Percentiles rank a stretch among this genome's conserved stretches.
Evolutionary conservation across 176 grass and related monocot species (phyloP).

Genomic region (Puya raimondii): DNA sequence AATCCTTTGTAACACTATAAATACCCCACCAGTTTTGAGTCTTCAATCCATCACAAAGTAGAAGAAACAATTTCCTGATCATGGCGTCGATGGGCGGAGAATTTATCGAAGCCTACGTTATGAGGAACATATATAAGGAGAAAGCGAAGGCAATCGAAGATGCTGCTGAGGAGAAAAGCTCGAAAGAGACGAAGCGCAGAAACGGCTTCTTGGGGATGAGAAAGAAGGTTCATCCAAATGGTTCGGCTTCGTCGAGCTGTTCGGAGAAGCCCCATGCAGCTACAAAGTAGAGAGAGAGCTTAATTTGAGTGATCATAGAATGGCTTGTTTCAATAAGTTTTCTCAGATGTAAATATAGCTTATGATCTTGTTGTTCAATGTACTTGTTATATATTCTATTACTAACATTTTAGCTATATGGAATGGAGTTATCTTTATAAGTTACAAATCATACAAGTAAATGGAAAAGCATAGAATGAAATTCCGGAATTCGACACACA

Average conservation of each 20-base stretch:
- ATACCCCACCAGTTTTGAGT: too few relatives aligned
- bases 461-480: too few relatives aligned
- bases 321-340: too few relatives aligned
- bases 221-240: constrained; percentile 47
- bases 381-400: too few relatives aligned
- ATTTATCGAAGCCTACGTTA: constrained; percentile 46
- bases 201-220: constrained; percentile 25
- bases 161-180: background rate
- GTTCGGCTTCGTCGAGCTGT: background rate
- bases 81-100: constrained; percentile 59
- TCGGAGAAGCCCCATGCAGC: background rate
- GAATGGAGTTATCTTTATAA: too few relatives aligned
- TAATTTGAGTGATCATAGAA: constrained; percentile 9
- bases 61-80: background rate
- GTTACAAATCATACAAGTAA: too few relatives aligned
- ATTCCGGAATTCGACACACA: too few relatives aligned
- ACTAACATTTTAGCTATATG: too few relatives aligned
- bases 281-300: background rate
- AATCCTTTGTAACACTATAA: too few relatives aligned
- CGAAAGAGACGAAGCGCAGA: background rate
- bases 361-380: too few relatives aligned
- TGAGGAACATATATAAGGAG: constrained; percentile 47
- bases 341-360: too few relatives aligned
- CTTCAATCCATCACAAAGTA: too few relatives aligned
- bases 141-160: constrained; percentile 16